A percentile compares a stretch with the other conserved stretches of the same genome.
Evolutionary conservation across 768 basidiomycete species (phyloP).

Genomic region (Nidularia sp.): DNA sequence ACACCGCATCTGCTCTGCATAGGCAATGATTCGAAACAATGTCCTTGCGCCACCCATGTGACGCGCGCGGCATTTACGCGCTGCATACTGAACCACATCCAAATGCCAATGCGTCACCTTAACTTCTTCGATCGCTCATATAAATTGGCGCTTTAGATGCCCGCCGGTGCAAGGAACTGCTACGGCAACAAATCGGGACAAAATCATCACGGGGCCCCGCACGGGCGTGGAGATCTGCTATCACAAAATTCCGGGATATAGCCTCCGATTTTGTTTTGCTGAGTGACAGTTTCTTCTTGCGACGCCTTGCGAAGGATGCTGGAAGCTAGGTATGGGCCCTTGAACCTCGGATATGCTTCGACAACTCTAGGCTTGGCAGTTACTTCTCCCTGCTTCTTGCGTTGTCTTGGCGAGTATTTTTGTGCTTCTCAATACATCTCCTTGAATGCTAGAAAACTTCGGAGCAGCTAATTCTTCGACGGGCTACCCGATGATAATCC

Average conservation of each 20-base stretch:
- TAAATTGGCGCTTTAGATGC: no score
- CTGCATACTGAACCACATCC: no score
- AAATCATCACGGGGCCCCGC: slow-evolving; percentile 4
- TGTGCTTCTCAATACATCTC: slow-evolving; percentile 5
- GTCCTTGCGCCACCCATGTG: no score
- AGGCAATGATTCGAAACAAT: no score
- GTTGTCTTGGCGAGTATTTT: background rate
- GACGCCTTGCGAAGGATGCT: background rate
- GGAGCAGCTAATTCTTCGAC: background rate
- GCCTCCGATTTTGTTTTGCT: background rate
- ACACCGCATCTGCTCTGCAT: no score
- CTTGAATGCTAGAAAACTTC: background rate
- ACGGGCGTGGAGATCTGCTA: background rate
- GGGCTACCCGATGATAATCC: slow-evolving; percentile 8
- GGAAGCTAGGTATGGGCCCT: no score
- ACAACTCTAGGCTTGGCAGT: no score
- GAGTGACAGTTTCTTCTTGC: background rate
- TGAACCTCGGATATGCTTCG: no score
- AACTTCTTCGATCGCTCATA: no score
- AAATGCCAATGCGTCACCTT: no score
- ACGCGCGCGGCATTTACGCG: no score
- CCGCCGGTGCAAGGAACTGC: no score
- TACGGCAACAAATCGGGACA: slow-evolving; percentile 14
- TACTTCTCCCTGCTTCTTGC: background rate
- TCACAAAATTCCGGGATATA: slow-evolving; percentile 7